Evolutionary conservation across 805 yeast genomes (phyloP).

Genomic region (Candida broadrunensis): DNA sequence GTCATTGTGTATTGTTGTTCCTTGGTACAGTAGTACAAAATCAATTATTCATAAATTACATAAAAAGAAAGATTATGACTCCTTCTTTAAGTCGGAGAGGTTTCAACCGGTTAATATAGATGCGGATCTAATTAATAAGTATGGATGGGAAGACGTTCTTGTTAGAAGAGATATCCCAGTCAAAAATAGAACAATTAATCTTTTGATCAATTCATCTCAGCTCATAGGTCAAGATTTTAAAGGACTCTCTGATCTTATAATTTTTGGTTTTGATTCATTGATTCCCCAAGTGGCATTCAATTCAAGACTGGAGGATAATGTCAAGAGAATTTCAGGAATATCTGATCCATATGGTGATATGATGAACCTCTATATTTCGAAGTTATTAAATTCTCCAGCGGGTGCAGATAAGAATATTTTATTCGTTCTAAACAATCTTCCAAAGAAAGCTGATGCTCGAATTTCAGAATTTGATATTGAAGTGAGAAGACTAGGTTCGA

Average conservation of each 20-base stretch:
- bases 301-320: not conserved
- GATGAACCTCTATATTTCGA: constrained; percentile 13
- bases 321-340: constrained; percentile 13
- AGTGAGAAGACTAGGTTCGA: not conserved
- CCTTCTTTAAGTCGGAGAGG: not conserved
- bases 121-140: not conserved
- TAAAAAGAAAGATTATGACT: not conserved
- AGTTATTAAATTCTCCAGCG: constrained; percentile 3
- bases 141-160: not conserved
- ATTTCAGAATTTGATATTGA: not conserved
- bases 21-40: constrained; percentile 8
- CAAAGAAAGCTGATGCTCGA: not conserved
- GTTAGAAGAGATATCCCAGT: not conserved
- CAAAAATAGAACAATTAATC: not conserved
- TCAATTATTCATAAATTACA: not conserved
- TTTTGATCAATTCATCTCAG: constrained; percentile 8
- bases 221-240: constrained; percentile 10
- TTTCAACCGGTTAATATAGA: not conserved
- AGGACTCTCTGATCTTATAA: constrained; percentile 10
- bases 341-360: constrained; percentile 18
- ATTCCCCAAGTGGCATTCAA: constrained; percentile 18
- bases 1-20: constrained; percentile 15
- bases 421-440: not conserved
- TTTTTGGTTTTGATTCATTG: constrained; percentile 18
- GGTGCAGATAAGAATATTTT: not conserved